Evolutionary conservation across 2,329 filamentous ascomycete genomes (phyloP).

Genomic region (Dothistroma septosporum): DNA sequence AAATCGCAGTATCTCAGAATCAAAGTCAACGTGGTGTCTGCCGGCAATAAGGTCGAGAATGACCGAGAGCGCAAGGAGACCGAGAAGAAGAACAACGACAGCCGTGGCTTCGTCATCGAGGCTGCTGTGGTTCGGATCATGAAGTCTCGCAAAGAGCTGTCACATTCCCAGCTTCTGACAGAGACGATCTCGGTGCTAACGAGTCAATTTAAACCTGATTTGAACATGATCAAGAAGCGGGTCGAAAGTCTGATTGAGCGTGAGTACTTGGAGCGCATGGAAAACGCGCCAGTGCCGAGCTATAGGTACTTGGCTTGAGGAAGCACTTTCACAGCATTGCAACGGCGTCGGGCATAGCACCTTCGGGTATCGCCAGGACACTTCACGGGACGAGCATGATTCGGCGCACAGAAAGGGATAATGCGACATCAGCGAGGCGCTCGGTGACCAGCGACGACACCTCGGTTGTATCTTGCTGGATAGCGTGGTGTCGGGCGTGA

Average conservation of each 20-base stretch:
- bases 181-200: slow-evolving; percentile 69
- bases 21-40: slow-evolving; percentile 79
- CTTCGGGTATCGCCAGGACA: background rate
- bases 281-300: slow-evolving; percentile 57
- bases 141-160: slow-evolving; percentile 75
- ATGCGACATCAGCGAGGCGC: background rate
- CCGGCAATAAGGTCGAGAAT: slow-evolving; percentile 79
- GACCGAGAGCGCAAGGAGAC: slow-evolving; percentile 63
- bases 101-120: slow-evolving; percentile 66
- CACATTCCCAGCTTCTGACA: slow-evolving; percentile 64
- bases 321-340: background rate
- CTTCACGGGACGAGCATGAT: slow-evolving; percentile 1
- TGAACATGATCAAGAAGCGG: slow-evolving; percentile 74
- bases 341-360: background rate
- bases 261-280: slow-evolving; percentile 73
- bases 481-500: background rate
- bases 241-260: slow-evolving; percentile 72
- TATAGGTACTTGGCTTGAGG: slow-evolving; percentile 68
- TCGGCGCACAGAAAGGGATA: background rate
- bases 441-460: background rate
- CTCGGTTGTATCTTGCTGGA: background rate
- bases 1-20: slow-evolving; percentile 79
- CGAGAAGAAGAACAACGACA: slow-evolving; percentile 71
- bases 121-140: slow-evolving; percentile 77
- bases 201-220: slow-evolving; percentile 68